Percentiles rank a stretch among this genome's conserved stretches.
Evolutionary conservation across 345 rosid genomes (phyloP).

Genomic region (Melaleuca quinquenervia): DNA sequence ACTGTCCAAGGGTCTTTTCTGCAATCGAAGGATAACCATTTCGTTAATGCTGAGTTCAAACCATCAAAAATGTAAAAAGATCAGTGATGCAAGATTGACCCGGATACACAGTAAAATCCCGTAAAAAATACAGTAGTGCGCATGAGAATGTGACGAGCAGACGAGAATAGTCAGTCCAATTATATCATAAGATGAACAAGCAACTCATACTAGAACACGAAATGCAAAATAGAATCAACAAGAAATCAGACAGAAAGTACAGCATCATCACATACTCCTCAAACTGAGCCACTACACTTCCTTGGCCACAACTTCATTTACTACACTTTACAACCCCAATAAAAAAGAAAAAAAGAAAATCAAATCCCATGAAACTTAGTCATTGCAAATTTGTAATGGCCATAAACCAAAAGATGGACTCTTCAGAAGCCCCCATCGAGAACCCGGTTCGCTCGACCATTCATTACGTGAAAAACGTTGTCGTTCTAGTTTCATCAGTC

Average conservation of each 20-base stretch:
- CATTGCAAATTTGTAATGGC: neutral
- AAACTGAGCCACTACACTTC: neutral
- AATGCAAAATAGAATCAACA: neutral
- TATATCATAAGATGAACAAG: neutral
- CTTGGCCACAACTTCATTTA: neutral
- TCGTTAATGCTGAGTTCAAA: neutral
- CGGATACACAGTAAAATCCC: neutral
- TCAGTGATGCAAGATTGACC: neutral
- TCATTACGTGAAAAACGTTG: neutral
- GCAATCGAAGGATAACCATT: slow-evolving; percentile 2
- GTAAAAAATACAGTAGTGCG: neutral
- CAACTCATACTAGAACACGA: rapidly evolving
- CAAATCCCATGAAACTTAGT: neutral
- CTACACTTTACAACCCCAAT: neutral
- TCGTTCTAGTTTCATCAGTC: neutral
- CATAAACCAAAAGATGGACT: neutral
- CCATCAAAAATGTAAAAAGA: neutral
- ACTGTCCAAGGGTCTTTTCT: slow-evolving; percentile 24
- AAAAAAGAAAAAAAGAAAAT: too few relatives aligned
- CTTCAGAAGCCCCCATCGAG: neutral
- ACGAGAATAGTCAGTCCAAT: neutral
- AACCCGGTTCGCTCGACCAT: neutral
- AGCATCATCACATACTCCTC: neutral
- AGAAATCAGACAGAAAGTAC: neutral
- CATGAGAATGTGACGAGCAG: rapidly evolving